These are phyloP conservation scores for Vanrija humicola DNA, from an alignment of 1,284 basidiomycete species.

Conservation along the genomic window DNA sequence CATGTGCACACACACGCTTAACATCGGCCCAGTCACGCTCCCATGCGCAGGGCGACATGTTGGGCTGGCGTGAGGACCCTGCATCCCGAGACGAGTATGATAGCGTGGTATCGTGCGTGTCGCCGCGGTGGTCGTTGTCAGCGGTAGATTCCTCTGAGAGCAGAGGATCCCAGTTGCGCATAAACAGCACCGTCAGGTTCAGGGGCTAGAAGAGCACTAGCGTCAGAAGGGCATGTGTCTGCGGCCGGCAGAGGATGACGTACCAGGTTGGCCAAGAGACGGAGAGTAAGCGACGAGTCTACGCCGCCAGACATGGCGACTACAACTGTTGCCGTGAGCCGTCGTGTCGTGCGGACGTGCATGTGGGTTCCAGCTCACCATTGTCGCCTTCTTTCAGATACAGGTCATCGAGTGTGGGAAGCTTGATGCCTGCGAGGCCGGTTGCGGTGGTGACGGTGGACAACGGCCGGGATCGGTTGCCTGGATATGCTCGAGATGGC, in stretches of 20 bases:
- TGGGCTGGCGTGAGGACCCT: constrained; percentile 52
- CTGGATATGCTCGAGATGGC: too few relatives aligned
- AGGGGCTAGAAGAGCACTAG: constrained; percentile 57
- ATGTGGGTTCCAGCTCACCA: constrained; percentile 45
- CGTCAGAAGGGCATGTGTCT: not conserved
- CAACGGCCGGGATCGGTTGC: too few relatives aligned
- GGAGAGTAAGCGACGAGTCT: constrained; percentile 82
- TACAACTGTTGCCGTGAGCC: constrained; percentile 58
- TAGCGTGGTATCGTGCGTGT: not conserved
- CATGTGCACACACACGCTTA: constrained; percentile 64
- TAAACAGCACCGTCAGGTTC: constrained; percentile 81
- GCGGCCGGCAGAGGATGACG: constrained; percentile 10
- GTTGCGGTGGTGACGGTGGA: too few relatives aligned
- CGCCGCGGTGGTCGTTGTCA: not conserved
- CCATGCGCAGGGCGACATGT: constrained; percentile 84
- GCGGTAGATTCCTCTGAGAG: constrained; percentile 30
- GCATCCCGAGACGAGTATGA: constrained; percentile 3
- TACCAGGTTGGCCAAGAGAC: constrained; percentile 66
- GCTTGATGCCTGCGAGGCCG: not conserved
- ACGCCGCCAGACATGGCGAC: constrained; percentile 96
- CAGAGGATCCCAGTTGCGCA: constrained; percentile 82
- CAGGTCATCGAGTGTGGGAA: constrained; percentile 26
- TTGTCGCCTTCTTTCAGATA: constrained; percentile 54
- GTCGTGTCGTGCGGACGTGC: not conserved
- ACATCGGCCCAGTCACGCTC: constrained; percentile 93